These are phyloP conservation scores for Reutealis trisperma DNA, from an alignment of 345 rosid species.

Conservation along the genomic window DNA sequence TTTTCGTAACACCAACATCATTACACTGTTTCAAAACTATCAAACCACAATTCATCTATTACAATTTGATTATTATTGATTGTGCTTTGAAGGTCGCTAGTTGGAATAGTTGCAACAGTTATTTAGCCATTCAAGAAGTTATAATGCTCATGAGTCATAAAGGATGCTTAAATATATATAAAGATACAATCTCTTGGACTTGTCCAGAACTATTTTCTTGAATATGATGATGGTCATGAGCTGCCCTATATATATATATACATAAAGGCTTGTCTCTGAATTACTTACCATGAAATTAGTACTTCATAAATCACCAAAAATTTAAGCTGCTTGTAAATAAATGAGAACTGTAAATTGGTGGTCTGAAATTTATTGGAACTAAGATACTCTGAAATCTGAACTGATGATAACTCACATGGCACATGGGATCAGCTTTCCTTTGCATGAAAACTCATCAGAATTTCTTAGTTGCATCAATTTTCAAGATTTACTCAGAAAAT, in stretches of 20 bases:
- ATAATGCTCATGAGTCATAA: neutral
- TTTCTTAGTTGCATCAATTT: neutral
- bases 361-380: neutral
- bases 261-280: neutral
- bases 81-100: no score
- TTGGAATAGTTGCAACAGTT: no score
- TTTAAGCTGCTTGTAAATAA: neutral
- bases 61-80: no score
- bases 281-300: neutral
- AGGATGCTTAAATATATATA: no score
- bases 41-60: no score
- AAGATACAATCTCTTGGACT: no score
- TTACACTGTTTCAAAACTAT: no score
- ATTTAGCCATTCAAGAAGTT: no score
- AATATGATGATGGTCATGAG: neutral
- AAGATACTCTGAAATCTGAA: neutral
- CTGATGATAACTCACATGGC: neutral
- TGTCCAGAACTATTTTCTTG: neutral
- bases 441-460: neutral
- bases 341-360: neutral
- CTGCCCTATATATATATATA: neutral
- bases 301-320: neutral
- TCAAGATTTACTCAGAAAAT: neutral
- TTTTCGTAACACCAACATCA: no score
- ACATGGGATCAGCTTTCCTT: conserved; percentile 5